Evolutionary conservation across 2,329 filamentous ascomycete species (phyloP).

Genomic region (Dactylellina sp.): DNA sequence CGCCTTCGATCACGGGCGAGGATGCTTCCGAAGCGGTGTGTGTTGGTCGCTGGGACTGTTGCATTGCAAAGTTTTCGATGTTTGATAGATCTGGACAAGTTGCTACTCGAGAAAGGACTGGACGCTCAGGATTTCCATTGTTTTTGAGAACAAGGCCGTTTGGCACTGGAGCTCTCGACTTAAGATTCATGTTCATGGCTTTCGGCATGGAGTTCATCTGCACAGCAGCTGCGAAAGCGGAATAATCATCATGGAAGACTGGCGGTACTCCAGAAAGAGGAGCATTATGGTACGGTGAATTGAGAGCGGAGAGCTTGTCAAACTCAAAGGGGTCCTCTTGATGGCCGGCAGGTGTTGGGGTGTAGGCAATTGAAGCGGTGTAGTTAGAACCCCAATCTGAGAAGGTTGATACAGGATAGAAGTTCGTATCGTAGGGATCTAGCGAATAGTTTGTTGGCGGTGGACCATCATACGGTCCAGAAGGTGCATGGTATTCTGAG

Average conservation of each 20-base stretch:
- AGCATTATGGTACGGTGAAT: slow-evolving; percentile 46
- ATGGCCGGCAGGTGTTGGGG: slow-evolving; percentile 59
- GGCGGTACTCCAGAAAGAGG: slow-evolving; percentile 51
- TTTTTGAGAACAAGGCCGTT: slow-evolving; percentile 51
- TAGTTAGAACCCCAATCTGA: slow-evolving; percentile 60
- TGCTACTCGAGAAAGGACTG: slow-evolving; percentile 38
- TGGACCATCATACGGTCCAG: slow-evolving; percentile 46
- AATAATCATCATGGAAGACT: slow-evolving; percentile 58
- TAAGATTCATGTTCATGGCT: slow-evolving; percentile 53
- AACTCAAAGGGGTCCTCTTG: slow-evolving; percentile 60
- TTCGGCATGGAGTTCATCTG: slow-evolving; percentile 59
- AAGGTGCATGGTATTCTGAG: slow-evolving; percentile 46
- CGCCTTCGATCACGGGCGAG: slow-evolving; percentile 35
- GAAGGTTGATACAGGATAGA: slow-evolving; percentile 60
- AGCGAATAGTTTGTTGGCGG: slow-evolving; percentile 49
- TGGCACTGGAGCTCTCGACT: slow-evolving; percentile 40
- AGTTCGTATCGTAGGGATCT: slow-evolving; percentile 55
- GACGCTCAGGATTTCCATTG: slow-evolving; percentile 26
- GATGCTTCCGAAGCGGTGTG: slow-evolving; percentile 48
- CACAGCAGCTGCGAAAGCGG: slow-evolving; percentile 59
- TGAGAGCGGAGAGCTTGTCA: slow-evolving; percentile 52
- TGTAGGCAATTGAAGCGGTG: slow-evolving; percentile 58
- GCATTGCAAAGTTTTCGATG: slow-evolving; percentile 37
- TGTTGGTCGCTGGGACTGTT: slow-evolving; percentile 39
- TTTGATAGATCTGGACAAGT: slow-evolving; percentile 51